phyloP scores from a whole-genome alignment of 2,329 filamentous ascomycete genomes.

The Exophiala calicioides region DNA sequence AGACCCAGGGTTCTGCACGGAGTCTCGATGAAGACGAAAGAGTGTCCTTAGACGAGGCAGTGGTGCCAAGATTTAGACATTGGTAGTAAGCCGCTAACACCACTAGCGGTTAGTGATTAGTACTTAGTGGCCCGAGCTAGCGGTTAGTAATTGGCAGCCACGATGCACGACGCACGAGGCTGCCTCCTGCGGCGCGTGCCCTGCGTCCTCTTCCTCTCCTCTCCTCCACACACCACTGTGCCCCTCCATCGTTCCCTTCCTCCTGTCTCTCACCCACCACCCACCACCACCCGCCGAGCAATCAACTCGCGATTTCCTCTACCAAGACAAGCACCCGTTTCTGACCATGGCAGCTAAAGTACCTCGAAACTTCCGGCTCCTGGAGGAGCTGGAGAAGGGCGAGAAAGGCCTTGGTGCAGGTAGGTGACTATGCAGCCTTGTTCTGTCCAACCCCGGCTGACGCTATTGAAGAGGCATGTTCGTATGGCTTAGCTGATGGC shows the following conservation, averaged over 20 bases:
- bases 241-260: constrained; percentile 13
- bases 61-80: too few species aligned
- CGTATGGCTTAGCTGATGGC: constrained; percentile 89
- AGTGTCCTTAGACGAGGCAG: constrained; percentile 13
- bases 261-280: not conserved
- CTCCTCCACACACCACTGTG: not conserved
- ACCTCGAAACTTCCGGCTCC: constrained; percentile 90
- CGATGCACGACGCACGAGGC: constrained; percentile 17
- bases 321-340: too few species aligned
- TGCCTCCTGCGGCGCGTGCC: constrained; percentile 7
- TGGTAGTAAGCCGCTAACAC: too few species aligned
- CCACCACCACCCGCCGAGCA: not conserved
- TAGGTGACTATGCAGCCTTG: constrained; percentile 43
- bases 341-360: constrained; percentile 69
- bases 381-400: constrained; percentile 98
- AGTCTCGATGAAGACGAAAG: too few species aligned
- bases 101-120: too few species aligned
- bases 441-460: constrained; percentile 27
- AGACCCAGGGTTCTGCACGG: too few species aligned
- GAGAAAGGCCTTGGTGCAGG: constrained; percentile 95
- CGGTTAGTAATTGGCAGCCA: too few species aligned
- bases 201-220: not conserved
- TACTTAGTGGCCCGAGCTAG: too few species aligned
- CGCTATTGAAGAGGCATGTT: constrained; percentile 75
- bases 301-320: not conserved